Conservation (phyloP, 306 rosid species). For the Cicer bijugum region DNA sequence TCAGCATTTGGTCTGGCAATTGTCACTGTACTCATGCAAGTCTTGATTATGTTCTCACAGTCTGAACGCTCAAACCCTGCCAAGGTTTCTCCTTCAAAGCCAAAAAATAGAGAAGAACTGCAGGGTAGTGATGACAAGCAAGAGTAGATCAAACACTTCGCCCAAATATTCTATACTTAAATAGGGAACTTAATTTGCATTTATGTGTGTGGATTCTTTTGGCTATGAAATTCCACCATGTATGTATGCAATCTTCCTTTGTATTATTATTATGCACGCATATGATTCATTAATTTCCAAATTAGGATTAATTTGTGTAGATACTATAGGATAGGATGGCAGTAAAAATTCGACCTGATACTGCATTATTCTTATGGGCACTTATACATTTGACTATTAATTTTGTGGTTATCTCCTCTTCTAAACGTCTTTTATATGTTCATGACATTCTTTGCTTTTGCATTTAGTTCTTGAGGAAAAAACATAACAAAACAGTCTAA, state of each 20-base stretch:
- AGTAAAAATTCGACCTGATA: not conserved
- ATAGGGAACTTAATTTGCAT: conserved; percentile 32
- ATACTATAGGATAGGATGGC: conserved; percentile 40
- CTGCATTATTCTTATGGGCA: conserved; percentile 19
- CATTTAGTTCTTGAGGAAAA: not conserved
- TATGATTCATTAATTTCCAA: conserved; percentile 47
- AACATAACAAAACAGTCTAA: no score
- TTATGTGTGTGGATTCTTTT: conserved; percentile 29
- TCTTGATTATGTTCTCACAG: conserved; percentile 84
- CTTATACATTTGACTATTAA: conserved; percentile 1
- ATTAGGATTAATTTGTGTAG: conserved; percentile 45
- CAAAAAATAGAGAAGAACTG: conserved; percentile 44
- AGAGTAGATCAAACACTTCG: conserved; percentile 46
- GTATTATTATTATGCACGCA: conserved; percentile 38
- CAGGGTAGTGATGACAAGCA: conserved; percentile 55
- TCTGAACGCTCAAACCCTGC: conserved; percentile 84
- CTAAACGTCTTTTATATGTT: not conserved
- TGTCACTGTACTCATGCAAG: conserved; percentile 78
- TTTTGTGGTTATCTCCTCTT: conserved; percentile 29
- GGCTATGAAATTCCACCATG: conserved; percentile 36
- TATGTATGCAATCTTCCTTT: conserved; percentile 34
- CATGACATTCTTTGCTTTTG: not conserved
- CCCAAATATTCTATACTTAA: conserved; percentile 19
- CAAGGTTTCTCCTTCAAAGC: conserved; percentile 61
- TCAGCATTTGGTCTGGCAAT: conserved; percentile 57